Evolutionary conservation across 2,329 filamentous ascomycete genomes (phyloP).

Genomic region (Juglanconis sp.): DNA sequence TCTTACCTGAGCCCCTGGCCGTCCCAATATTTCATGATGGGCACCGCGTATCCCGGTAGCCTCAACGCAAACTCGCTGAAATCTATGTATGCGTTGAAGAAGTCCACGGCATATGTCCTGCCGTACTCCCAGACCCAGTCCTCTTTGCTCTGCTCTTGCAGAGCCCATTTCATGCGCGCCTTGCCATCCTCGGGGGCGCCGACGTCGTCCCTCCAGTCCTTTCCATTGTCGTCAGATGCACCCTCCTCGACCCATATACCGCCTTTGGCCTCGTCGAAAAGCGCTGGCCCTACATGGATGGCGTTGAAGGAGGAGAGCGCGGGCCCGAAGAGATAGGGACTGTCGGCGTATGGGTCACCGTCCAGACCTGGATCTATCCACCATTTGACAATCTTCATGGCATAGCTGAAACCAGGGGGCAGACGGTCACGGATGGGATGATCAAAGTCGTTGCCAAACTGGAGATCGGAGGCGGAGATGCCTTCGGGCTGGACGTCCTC

Average conservation of each 20-base stretch:
- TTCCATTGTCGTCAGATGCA: slow-evolving; percentile 56
- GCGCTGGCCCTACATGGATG: slow-evolving; percentile 60
- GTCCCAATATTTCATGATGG: slow-evolving; percentile 77
- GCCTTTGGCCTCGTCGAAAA: slow-evolving; percentile 44
- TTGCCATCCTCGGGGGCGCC: slow-evolving; percentile 52
- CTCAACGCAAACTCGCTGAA: slow-evolving; percentile 71
- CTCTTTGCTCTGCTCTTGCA: slow-evolving; percentile 45
- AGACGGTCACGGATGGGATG: slow-evolving; percentile 81
- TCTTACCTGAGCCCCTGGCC: slow-evolving; percentile 71
- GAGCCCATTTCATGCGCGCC: slow-evolving; percentile 58
- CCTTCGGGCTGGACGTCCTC: slow-evolving; percentile 31
- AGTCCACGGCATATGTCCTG: slow-evolving; percentile 56
- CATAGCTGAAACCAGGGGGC: slow-evolving; percentile 81
- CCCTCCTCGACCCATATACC: slow-evolving; percentile 64
- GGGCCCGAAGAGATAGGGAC: slow-evolving; percentile 81
- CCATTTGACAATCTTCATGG: slow-evolving; percentile 83
- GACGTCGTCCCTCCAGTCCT: slow-evolving; percentile 39
- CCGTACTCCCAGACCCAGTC: slow-evolving; percentile 55
- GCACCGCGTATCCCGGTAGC: slow-evolving; percentile 69
- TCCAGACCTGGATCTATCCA: slow-evolving; percentile 88
- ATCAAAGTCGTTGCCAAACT: slow-evolving; percentile 96
- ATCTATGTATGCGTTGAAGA: slow-evolving; percentile 90
- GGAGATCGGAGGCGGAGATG: slow-evolving; percentile 68
- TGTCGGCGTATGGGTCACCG: slow-evolving; percentile 83
- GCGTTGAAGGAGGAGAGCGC: slow-evolving; percentile 77